Percentiles rank a stretch among this genome's conserved stretches.
Conservation (phyloP, 2,329 filamentous ascomycete species). For the Lizonia empirigonia region DNA sequence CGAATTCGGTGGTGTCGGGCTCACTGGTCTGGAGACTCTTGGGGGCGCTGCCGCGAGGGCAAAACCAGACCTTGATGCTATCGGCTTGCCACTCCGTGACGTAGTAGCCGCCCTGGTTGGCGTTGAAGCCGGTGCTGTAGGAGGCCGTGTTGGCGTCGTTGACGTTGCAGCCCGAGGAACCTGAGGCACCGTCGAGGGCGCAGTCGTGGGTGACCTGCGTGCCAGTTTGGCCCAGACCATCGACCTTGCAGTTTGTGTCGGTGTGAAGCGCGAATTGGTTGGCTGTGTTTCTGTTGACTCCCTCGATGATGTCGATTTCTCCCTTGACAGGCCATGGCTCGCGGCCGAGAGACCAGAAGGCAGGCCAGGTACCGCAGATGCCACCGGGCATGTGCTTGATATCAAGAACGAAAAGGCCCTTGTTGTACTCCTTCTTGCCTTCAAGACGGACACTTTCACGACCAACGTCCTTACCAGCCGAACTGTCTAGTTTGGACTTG, state of each 20-base stretch:
- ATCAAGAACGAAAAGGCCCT: slow-evolving; percentile 42
- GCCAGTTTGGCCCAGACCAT: slow-evolving; percentile 24
- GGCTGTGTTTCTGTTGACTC: slow-evolving; percentile 35
- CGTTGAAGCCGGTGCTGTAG: slow-evolving; percentile 61
- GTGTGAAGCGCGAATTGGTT: slow-evolving; percentile 40
- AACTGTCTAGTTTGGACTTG: slow-evolving; percentile 28
- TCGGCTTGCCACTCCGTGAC: slow-evolving; percentile 67
- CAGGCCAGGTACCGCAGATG: slow-evolving; percentile 42
- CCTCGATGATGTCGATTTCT: slow-evolving; percentile 46
- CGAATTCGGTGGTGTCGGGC: slow-evolving; percentile 70
- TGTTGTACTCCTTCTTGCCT: slow-evolving; percentile 33
- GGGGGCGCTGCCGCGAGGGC: slow-evolving; percentile 67
- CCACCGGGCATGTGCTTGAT: slow-evolving; percentile 40
- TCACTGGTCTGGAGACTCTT: slow-evolving; percentile 61
- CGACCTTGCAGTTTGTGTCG: slow-evolving; percentile 30
- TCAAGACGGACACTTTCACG: slow-evolving; percentile 41
- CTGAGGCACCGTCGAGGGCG: slow-evolving; percentile 21
- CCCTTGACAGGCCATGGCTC: slow-evolving; percentile 36
- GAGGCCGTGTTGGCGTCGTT: slow-evolving; percentile 40
- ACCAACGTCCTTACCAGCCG: slow-evolving; percentile 24
- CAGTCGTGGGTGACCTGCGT: slow-evolving; percentile 21
- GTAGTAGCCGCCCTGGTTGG: slow-evolving; percentile 50
- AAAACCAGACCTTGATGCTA: slow-evolving; percentile 80
- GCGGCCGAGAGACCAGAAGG: slow-evolving; percentile 40
- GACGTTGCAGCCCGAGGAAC: slow-evolving; percentile 51